Base-by-base conservation (phyloP, 2,329 filamentous ascomycete species). In the Epichloe uncinata region DNA sequence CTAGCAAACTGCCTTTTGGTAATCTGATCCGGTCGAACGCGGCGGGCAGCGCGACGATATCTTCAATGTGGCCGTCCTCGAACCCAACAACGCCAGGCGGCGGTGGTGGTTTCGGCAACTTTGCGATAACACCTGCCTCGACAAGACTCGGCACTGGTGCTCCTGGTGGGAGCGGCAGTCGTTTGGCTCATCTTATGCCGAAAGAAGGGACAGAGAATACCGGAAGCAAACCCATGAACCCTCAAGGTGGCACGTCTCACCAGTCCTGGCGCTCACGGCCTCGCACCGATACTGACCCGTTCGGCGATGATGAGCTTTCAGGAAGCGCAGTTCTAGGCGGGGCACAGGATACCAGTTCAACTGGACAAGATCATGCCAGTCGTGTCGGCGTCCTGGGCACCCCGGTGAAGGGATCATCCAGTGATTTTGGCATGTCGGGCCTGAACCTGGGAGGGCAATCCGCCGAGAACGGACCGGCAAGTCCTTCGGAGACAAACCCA, bases 401-500 rank as follows among this genome's bases (percentile, higher is more conserved):
- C 0, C 77, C 77, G 0, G 65, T 74, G 20, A 79, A 79, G 61
- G 74, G 69, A 5, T 72, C 69, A 3, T 67, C 76, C 4, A 69
- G 73, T 40, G 79, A 84, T 53, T 80, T 83, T 57, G 79, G 79
- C 42, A 80, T 83, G 75, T 70, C 77, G 13, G 77, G 78, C 57
- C 72, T 77, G 58, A 77, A 67, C 66, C 73, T 72, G 61, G 80
- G 63, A 65, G 74, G 74, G 47, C 73, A 81, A 45, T 74, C 79
- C 36, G 75, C 80, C 49, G 69, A 65, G 42, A 73, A 73, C n/a
- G 86, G 88, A 52, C 84, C 86, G 0, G 79, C 87, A 61, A 97
- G 91, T 63, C 93, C 93, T 11, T 93, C 90, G 0, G 87, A 95
- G 60, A 97, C 93, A 3, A 98, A 98, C 62, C 93, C 93, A 2